phyloP scores from a whole-genome alignment of 345 rosid genomes.

The Toxicodendron radicans region DNA sequence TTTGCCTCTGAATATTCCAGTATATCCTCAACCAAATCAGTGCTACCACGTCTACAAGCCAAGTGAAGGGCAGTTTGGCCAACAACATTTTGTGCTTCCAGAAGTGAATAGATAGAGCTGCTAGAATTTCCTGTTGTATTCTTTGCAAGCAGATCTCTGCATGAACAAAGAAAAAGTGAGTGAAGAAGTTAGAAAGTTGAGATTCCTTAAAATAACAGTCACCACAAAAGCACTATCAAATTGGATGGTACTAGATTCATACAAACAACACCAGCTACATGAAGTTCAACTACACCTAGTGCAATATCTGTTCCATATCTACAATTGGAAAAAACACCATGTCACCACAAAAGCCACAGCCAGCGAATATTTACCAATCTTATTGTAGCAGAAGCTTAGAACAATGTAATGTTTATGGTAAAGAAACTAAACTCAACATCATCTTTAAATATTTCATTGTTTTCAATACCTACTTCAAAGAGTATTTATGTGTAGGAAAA shows the following conservation, averaged over 20 bases:
- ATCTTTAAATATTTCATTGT: background rate
- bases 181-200: background rate
- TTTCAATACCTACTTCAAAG: background rate
- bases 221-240: too few relatives aligned
- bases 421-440: background rate
- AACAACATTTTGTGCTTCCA: constrained; percentile 86
- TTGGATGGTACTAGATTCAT: constrained; percentile 96
- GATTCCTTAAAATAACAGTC: constrained; percentile 13
- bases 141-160: constrained; percentile 75
- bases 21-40: too few relatives aligned
- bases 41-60: too few relatives aligned
- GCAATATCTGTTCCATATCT: too few relatives aligned
- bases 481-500: background rate
- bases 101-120: constrained; percentile 48
- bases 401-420: background rate
- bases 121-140: constrained; percentile 62
- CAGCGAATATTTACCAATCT: constrained; percentile 6
- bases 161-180: constrained; percentile 20
- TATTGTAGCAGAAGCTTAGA: background rate
- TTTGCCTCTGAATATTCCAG: constrained; percentile 57
- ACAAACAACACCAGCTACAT: constrained; percentile 95
- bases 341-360: too few relatives aligned
- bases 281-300: constrained; percentile 86
- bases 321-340: too few relatives aligned
- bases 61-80: too few relatives aligned